Percentiles rank a stretch among this genome's conserved stretches.
Evolutionary conservation across 2,329 filamentous ascomycete genomes (phyloP).

Genomic region (Colletotrichum sp.): DNA sequence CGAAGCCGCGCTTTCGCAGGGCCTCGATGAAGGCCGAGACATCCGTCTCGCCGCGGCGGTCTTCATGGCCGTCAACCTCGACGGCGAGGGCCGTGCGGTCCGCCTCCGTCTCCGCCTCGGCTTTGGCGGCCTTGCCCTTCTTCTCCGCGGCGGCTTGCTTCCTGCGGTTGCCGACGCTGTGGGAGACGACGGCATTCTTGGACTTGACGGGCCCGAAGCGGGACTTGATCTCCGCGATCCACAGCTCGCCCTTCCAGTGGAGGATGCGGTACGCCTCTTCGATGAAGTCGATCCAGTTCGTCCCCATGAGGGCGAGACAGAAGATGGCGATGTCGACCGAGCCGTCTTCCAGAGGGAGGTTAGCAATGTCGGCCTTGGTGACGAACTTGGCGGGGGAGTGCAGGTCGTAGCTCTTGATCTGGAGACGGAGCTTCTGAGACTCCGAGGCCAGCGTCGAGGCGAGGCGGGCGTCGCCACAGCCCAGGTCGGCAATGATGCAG

Average conservation of each 20-base stretch:
- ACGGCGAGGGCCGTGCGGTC: constrained; percentile 66
- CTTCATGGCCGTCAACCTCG: constrained; percentile 71
- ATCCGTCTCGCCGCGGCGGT: constrained; percentile 76
- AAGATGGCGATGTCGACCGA: constrained; percentile 89
- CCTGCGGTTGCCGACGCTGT: constrained; percentile 74
- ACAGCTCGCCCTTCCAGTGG: constrained; percentile 93
- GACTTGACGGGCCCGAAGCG: constrained; percentile 67
- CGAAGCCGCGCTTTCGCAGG: constrained; percentile 79
- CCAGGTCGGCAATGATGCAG: constrained; percentile 87
- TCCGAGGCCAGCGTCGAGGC: constrained; percentile 70
- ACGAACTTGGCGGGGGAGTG: constrained; percentile 78
- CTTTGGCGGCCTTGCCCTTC: constrained; percentile 47
- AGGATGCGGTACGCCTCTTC: constrained; percentile 94
- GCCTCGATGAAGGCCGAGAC: constrained; percentile 87
- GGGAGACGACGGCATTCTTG: constrained; percentile 56
- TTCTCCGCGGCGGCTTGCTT: constrained; percentile 50
- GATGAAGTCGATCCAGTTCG: constrained; percentile 96
- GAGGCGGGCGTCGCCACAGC: constrained; percentile 90
- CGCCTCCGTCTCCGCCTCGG: constrained; percentile 41
- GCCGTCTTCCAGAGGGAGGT: constrained; percentile 76
- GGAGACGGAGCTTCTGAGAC: constrained; percentile 70
- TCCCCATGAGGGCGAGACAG: constrained; percentile 97
- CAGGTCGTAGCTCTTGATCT: constrained; percentile 85
- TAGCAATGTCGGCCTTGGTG: constrained; percentile 87
- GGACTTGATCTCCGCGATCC: constrained; percentile 96